Evolutionary conservation across 257 asterid species (phyloP), one percentile per base, ranked within the genome.

Genomic region (Dorcoceras hygrometricum): DNA sequence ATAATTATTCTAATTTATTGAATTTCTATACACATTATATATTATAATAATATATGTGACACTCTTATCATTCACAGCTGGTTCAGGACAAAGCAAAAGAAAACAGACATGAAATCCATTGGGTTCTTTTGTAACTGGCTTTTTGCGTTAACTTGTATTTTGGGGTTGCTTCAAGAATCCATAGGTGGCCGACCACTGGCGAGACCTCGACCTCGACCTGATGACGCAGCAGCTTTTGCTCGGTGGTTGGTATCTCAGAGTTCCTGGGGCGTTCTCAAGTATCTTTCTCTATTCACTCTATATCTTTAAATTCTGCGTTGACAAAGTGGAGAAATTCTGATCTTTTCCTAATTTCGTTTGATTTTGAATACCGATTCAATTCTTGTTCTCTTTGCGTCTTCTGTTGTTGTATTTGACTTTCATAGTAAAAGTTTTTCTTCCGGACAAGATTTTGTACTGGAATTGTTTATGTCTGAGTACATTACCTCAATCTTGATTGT

Each of bases 201-300:
- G 78, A 62, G 82, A 12, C n/a, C 4, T 51, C 73, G 94, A 66
- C 98, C 96, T 6, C 71, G 66, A 60, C 95, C 81, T 8, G 88
- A 83, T 9, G 86, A 83, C 19, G 68, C 83, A 56, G 88, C 89
- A n/a, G 36, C 79, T 66, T 89, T 89, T 76, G 98, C 98, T 63
- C 87, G 98, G 61, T 89, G 96, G 96, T 59, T 91, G 74, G 98
- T 87, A 72, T 87, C 94, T 61, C 94, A 84, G 77, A 79, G 80
- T 59, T 85, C 95, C 32, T 91, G 98, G 96, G 96, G 97, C 16
- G 95, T 88, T 18, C 93, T 91, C 69, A 91, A 71, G 97, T 86
- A 73, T 56, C 34, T 0, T 26, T 10, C 5, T 26, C 22, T 8
- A 9, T 28, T 22, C 14, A 20, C 24, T 55, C 58, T 34, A 36